Evolutionary conservation across 2,329 filamentous ascomycete genomes (phyloP).

Genomic region (Mollisiaceae sp.): DNA sequence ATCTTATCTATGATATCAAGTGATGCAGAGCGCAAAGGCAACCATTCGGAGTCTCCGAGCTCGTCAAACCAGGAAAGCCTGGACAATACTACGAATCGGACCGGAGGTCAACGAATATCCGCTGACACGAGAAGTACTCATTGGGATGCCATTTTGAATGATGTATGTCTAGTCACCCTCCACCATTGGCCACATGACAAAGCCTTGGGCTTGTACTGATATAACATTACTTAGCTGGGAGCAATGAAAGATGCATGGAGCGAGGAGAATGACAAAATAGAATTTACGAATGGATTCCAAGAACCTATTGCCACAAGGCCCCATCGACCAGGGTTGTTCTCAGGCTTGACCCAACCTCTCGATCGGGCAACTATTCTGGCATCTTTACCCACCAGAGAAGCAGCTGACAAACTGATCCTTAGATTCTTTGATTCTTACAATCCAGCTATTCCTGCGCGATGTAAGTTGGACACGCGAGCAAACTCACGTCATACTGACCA

Average conservation of each 20-base stretch:
- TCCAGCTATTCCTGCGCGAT: slow-evolving; percentile 54
- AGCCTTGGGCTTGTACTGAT: neutral
- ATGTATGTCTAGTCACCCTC: slow-evolving; percentile 43
- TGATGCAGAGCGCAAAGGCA: slow-evolving; percentile 15
- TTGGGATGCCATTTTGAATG: slow-evolving; percentile 63
- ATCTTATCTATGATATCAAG: slow-evolving; percentile 56
- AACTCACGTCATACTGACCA: slow-evolving; percentile 4
- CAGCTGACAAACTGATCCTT: slow-evolving; percentile 56
- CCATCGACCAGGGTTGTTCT: slow-evolving; percentile 37
- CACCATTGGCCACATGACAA: neutral
- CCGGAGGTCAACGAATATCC: slow-evolving; percentile 28
- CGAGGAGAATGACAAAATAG: slow-evolving; percentile 45
- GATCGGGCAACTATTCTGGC: slow-evolving; percentile 50
- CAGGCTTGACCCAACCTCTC: slow-evolving; percentile 45
- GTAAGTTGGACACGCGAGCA: slow-evolving; percentile 10
- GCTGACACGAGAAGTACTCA: slow-evolving; percentile 54
- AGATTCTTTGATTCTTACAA: slow-evolving; percentile 58
- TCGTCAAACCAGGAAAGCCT: neutral
- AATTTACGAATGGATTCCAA: slow-evolving; percentile 41
- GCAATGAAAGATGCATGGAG: slow-evolving; percentile 39
- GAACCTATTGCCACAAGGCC: slow-evolving; percentile 8
- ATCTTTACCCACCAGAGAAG: slow-evolving; percentile 52
- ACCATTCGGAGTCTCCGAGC: neutral
- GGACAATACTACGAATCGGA: neutral
- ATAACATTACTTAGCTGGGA: slow-evolving; percentile 22